Evolutionary conservation across 2,329 filamentous ascomycete genomes (phyloP).

Genomic region (Fusarium pseudoanthophilum): DNA sequence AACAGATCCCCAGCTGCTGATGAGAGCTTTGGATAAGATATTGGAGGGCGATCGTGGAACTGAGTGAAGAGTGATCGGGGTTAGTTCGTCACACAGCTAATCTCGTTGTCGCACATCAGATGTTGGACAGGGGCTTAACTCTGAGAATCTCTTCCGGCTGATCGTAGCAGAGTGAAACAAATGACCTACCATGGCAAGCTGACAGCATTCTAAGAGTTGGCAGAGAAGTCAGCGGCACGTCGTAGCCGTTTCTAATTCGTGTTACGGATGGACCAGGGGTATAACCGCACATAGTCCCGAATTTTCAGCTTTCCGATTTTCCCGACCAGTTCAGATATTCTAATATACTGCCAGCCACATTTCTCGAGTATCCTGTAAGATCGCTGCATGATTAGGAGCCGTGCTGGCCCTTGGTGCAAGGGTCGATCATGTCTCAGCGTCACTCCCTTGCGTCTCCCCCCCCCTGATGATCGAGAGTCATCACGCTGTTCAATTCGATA

Average conservation of each 20-base stretch:
- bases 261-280: not conserved
- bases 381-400: not conserved
- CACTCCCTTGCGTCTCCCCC: constrained; percentile 27
- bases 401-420: constrained; percentile 2
- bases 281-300: not conserved
- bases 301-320: not conserved
- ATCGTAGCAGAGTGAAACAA: not conserved
- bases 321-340: too few species aligned
- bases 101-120: not conserved
- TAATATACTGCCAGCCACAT: constrained; percentile 5
- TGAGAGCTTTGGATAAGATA: not conserved
- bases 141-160: not conserved
- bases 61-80: not conserved
- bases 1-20: not conserved
- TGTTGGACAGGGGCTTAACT: not conserved
- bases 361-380: not conserved
- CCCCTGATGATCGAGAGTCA: constrained; percentile 8
- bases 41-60: not conserved
- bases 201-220: not conserved
- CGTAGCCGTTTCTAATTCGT: not conserved
- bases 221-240: not conserved
- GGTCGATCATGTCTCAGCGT: constrained; percentile 32
- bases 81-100: too few species aligned
- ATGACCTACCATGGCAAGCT: not conserved
- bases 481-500: not conserved